A percentile compares a stretch with the other conserved stretches of the same genome.
These are phyloP conservation scores for Solioccasus polychromus DNA, from an alignment of 768 basidiomycete genomes.

Conservation along the genomic window DNA sequence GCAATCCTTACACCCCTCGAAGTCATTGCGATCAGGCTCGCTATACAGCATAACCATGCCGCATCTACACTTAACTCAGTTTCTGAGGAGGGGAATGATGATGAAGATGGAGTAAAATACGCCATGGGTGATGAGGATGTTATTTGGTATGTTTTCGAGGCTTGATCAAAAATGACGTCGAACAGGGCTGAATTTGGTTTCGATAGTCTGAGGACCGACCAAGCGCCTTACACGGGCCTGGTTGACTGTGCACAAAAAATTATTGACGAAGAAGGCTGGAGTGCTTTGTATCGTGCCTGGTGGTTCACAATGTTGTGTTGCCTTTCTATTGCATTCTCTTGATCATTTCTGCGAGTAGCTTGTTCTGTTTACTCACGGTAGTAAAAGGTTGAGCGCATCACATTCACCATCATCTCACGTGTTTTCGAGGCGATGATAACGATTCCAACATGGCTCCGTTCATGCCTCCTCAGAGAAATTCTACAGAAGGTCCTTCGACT, in stretches of 20 bases:
- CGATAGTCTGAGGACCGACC: constrained; percentile 66
- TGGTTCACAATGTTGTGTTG: constrained; percentile 75
- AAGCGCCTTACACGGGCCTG: constrained; percentile 74
- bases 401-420: no score
- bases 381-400: no score
- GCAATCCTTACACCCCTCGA: constrained; percentile 70
- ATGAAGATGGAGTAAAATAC: constrained; percentile 61
- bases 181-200: background rate
- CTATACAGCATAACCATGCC: constrained; percentile 82
- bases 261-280: constrained; percentile 73
- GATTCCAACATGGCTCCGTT: no score
- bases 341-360: constrained; percentile 10
- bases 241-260: constrained; percentile 76
- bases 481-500: no score
- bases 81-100: constrained; percentile 70
- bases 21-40: constrained; percentile 73
- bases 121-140: constrained; percentile 76
- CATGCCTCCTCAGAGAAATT: no score
- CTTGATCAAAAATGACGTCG: background rate
- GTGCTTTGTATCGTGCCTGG: constrained; percentile 78
- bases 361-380: no score
- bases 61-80: constrained; percentile 73
- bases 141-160: constrained; percentile 56
- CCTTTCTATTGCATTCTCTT: constrained; percentile 47
- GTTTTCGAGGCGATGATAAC: no score